These are phyloP conservation scores for Podaxis sp. DNA, from an alignment of 768 basidiomycete species.

Conservation along the genomic window DNA sequence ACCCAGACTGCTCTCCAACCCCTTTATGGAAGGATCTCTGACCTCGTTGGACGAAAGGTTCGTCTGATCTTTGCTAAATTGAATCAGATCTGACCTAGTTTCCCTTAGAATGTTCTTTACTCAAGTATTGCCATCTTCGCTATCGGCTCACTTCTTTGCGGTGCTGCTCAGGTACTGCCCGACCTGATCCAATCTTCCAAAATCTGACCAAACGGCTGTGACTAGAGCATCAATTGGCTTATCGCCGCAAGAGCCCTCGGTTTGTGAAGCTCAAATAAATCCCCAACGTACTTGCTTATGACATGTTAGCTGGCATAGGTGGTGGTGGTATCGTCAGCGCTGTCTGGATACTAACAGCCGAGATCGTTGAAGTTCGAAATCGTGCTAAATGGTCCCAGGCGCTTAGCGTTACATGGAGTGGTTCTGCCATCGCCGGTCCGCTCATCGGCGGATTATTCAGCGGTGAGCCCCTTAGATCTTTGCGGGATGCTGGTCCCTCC, in stretches of 20 bases:
- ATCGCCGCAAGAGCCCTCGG: slow-evolving; percentile 61
- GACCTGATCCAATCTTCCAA: slow-evolving; percentile 20
- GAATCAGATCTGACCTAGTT: slow-evolving; percentile 5
- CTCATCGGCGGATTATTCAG: slow-evolving; percentile 83
- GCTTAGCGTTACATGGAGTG: slow-evolving; percentile 83
- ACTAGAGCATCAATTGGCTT: slow-evolving; percentile 58
- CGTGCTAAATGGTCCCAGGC: slow-evolving; percentile 86
- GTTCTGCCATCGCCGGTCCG: slow-evolving; percentile 82
- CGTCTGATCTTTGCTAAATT: slow-evolving; percentile 14
- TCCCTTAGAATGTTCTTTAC: slow-evolving; percentile 61
- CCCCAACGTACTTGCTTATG: slow-evolving; percentile 26
- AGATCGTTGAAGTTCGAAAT: slow-evolving; percentile 69
- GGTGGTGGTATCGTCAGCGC: slow-evolving; percentile 84
- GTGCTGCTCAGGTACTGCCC: slow-evolving; percentile 60
- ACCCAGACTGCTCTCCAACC: slow-evolving; percentile 87
- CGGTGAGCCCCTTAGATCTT: slow-evolving; percentile 40
- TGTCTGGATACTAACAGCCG: slow-evolving; percentile 86
- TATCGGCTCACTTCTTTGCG: slow-evolving; percentile 78
- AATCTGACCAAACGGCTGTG: slow-evolving; percentile 18
- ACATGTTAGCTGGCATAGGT: slow-evolving; percentile 65
- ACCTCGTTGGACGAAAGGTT: slow-evolving; percentile 80
- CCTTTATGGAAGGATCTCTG: slow-evolving; percentile 77
- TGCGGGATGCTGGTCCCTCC: neutral
- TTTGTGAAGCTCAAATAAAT: slow-evolving; percentile 20
- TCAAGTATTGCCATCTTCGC: slow-evolving; percentile 74